Conservation (phyloP, 495 filamentous ascomycete species). For the Lophium mytilinum region DNA sequence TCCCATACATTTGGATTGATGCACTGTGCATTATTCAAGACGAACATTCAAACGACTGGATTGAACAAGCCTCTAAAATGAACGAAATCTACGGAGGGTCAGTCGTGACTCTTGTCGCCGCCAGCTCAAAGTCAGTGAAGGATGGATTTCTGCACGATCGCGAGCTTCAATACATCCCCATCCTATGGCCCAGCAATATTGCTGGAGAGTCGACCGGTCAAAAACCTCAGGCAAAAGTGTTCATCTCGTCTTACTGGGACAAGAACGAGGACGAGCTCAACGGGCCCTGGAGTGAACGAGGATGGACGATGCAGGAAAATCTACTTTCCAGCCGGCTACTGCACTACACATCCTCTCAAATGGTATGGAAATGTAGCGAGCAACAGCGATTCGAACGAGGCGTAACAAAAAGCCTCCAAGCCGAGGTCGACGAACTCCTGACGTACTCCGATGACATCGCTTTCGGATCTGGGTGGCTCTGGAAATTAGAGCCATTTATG, state of each 20-base stretch:
- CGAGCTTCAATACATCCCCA: not conserved
- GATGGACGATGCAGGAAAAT: slow-evolving; percentile 8
- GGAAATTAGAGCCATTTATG: slow-evolving; percentile 3
- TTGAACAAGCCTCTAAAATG: not conserved
- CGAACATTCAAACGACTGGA: not conserved
- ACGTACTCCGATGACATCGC: not conserved
- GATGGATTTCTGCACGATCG: slow-evolving; percentile 1
- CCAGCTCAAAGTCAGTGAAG: not conserved
- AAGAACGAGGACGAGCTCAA: not conserved
- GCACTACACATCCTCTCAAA: slow-evolving; percentile 4
- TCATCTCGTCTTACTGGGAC: not conserved
- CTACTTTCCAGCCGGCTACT: slow-evolving; percentile 4
- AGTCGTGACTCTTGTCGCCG: not conserved
- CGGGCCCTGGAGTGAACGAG: slow-evolving; percentile 1
- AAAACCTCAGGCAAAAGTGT: not conserved
- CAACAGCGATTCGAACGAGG: not conserved
- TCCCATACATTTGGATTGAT: slow-evolving; percentile 1
- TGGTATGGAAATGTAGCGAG: slow-evolving; percentile 2
- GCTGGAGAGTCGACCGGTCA: not conserved
- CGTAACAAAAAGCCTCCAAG: not conserved
- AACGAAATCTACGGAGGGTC: not conserved
- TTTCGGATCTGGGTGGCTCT: not conserved
- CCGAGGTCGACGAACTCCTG: not conserved
- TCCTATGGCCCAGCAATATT: not conserved
- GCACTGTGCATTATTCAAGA: slow-evolving; percentile 1